phyloP scores from a whole-genome alignment of 2,329 filamentous ascomycete species.

The Sclerotinia spermophila region DNA sequence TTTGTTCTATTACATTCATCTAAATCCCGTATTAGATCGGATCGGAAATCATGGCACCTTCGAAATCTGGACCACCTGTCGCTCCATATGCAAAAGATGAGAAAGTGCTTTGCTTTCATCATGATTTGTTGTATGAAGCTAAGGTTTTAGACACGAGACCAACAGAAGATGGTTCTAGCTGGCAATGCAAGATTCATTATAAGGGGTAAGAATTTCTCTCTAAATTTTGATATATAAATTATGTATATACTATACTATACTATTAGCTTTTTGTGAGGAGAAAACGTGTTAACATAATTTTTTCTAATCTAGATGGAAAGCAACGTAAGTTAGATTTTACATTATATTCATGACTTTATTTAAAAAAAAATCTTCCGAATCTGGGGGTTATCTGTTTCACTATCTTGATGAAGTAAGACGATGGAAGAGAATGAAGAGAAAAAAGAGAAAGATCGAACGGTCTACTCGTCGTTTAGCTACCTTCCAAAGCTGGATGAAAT shows the following conservation, averaged over 20 bases:
- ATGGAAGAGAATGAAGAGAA: too few relatives aligned
- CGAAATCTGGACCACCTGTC: conserved; percentile 30
- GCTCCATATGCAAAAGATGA: conserved; percentile 65
- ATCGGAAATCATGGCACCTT: conserved; percentile 34
- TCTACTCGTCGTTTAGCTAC: neutral
- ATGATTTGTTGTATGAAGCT: conserved; percentile 95
- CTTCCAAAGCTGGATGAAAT: conserved; percentile 12
- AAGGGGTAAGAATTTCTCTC: conserved; percentile 51
- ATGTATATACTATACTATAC: neutral
- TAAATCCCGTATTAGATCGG: neutral
- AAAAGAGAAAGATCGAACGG: neutral
- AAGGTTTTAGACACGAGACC: conserved; percentile 80
- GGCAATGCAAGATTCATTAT: conserved; percentile 92
- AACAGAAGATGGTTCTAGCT: conserved; percentile 62
- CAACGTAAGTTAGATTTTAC: conserved; percentile 63
- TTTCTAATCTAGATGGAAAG: conserved; percentile 73
- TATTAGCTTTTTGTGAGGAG: neutral
- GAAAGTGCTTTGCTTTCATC: conserved; percentile 93
- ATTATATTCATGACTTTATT: neutral
- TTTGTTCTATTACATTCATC: neutral
- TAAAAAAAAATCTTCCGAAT: neutral
- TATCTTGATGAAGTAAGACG: neutral
- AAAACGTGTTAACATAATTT: neutral
- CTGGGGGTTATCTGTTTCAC: neutral
- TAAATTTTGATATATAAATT: neutral